These are phyloP conservation scores for Stentor roeselii DNA, from an alignment of 73 alveolate species.

Conservation along the genomic window DNA sequence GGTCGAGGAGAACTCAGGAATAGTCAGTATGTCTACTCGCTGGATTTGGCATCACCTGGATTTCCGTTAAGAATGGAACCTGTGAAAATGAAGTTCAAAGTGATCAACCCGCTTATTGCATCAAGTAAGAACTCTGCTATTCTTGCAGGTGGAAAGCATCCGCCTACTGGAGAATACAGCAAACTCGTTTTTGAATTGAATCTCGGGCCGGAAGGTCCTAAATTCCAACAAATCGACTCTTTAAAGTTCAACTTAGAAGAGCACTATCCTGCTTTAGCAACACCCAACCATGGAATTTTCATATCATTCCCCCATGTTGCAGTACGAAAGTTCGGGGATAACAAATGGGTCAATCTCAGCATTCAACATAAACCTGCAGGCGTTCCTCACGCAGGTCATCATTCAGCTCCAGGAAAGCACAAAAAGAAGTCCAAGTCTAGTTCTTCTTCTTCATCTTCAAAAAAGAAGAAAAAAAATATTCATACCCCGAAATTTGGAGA, in stretches of 20 bases:
- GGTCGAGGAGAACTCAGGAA: not conserved
- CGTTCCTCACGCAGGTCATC: no score
- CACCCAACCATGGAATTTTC: not conserved
- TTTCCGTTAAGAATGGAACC: not conserved
- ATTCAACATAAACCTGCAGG: not conserved
- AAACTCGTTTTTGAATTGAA: not conserved
- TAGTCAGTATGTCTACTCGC: not conserved
- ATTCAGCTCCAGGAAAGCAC: no score
- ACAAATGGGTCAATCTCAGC: not conserved
- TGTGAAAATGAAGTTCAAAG: not conserved
- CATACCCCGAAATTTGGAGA: no score
- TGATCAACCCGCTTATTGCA: not conserved
- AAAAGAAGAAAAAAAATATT: no score
- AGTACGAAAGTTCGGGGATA: not conserved
- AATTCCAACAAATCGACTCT: not conserved
- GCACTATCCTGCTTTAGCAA: not conserved
- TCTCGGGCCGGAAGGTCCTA: not conserved
- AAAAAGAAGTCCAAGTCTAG: no score
- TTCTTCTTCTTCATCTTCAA: no score
- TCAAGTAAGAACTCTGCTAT: not conserved
- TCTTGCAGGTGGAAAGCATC: not conserved
- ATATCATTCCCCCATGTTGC: not conserved
- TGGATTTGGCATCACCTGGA: not conserved
- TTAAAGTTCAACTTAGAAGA: not conserved
- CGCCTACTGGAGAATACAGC: not conserved